Conservation (phyloP, 1,139 yeast species). For the Taphrina communis region DNA sequence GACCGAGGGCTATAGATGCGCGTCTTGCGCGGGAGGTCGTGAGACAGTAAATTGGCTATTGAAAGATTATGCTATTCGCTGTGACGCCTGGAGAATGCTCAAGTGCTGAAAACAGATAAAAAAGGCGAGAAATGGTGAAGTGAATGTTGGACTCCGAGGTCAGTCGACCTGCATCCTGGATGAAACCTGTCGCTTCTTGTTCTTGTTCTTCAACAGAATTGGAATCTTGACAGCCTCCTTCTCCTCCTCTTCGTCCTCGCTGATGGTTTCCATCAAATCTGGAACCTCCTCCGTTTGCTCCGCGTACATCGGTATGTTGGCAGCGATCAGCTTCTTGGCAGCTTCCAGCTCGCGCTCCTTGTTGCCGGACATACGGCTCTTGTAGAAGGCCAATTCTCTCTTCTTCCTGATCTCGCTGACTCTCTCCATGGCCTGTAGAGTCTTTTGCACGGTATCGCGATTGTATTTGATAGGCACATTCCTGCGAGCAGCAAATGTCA, state of each 20-base stretch:
- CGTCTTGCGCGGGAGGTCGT: no score
- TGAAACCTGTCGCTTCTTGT: conserved; percentile 33
- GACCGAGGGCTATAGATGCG: no score
- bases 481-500: conserved; percentile 95
- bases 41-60: no score
- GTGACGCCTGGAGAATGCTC: neutral
- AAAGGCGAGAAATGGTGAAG: neutral
- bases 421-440: conserved; percentile 93
- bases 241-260: conserved; percentile 58
- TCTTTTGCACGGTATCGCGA: conserved; percentile 92
- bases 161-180: conserved; percentile 24
- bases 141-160: neutral
- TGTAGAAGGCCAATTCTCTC: conserved; percentile 98
- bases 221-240: conserved; percentile 55
- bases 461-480: conserved; percentile 97
- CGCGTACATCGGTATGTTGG: conserved; percentile 89
- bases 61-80: conserved; percentile 11
- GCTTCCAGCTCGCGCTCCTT: conserved; percentile 81
- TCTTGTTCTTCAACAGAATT: conserved; percentile 36
- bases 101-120: neutral
- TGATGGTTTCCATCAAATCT: conserved; percentile 61
- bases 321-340: conserved; percentile 86
- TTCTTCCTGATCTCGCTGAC: conserved; percentile 93
- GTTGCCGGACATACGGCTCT: conserved; percentile 99
- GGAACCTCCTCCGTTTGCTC: conserved; percentile 84